Percentiles rank a stretch among this genome's conserved stretches.
These are phyloP conservation scores for Phylloporus sp. DNA, from an alignment of 768 basidiomycete genomes.

Conservation along the genomic window DNA sequence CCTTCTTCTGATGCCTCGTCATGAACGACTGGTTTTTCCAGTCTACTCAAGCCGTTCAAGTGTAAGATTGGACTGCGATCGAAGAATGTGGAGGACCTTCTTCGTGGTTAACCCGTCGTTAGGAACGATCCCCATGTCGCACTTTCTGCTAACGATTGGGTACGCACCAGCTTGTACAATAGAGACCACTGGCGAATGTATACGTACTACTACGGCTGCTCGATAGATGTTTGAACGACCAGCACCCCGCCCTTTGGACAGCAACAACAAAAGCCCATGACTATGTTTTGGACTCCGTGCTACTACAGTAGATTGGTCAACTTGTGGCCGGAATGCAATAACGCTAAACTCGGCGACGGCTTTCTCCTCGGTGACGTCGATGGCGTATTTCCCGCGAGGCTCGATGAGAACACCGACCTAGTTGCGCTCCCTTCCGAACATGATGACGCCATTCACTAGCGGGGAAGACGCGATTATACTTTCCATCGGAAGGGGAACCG, in stretches of 20 bases:
- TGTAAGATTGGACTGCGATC: constrained; percentile 6
- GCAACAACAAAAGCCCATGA: no score
- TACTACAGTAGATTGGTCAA: no score
- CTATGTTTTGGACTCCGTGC: no score
- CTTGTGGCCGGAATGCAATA: no score
- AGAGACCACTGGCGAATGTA: no score
- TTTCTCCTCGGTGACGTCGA: constrained; percentile 23
- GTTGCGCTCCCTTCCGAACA: constrained; percentile 34
- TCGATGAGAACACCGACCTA: constrained; percentile 33
- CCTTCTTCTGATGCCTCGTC: no score
- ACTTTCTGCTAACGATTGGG: no score
- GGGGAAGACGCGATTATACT: constrained; percentile 20
- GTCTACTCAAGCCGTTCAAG: constrained; percentile 12
- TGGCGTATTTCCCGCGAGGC: constrained; percentile 5
- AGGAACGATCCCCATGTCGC: no score
- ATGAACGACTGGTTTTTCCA: neutral
- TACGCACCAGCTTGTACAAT: no score
- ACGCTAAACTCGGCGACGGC: constrained; percentile 27
- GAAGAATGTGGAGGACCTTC: constrained; percentile 1
- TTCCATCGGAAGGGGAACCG: constrained; percentile 28
- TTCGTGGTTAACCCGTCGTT: neutral
- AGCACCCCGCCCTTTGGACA: no score
- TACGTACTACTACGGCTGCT: no score
- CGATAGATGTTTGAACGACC: no score
- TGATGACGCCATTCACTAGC: constrained; percentile 21